These are phyloP conservation scores for Grigorovia humatica DNA, from an alignment of 805 yeast genomes.

Conservation along the genomic window DNA sequence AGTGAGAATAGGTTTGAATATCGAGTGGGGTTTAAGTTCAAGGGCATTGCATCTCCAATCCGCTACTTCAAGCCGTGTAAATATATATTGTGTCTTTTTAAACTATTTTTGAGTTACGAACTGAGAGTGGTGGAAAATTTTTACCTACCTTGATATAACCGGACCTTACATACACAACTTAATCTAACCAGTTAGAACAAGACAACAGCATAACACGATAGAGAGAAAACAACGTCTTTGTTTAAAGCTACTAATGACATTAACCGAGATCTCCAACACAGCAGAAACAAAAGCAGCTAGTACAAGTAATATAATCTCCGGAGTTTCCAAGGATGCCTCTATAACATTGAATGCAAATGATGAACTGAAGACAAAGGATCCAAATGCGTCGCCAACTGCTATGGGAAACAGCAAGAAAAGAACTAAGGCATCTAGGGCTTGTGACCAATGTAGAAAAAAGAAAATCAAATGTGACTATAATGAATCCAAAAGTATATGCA, in stretches of 20 bases:
- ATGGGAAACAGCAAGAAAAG: constrained; percentile 35
- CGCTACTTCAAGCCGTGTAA: no score
- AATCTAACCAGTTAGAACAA: no score
- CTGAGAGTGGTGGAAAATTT: no score
- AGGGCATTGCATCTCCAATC: background rate
- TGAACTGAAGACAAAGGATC: background rate
- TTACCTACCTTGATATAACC: no score
- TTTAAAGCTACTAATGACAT: background rate
- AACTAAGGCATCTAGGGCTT: constrained; percentile 68
- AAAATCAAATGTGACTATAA: constrained; percentile 64
- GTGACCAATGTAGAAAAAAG: constrained; percentile 70
- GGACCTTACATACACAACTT: no score
- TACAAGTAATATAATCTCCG: background rate
- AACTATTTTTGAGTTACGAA: no score
- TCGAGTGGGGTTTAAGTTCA: background rate
- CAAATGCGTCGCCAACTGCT: background rate
- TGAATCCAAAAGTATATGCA: constrained; percentile 43
- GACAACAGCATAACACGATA: background rate
- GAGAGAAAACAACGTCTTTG: background rate
- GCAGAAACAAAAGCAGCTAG: background rate
- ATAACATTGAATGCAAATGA: background rate
- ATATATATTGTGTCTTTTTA: no score
- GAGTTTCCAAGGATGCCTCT: background rate
- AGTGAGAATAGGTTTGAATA: background rate
- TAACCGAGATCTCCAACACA: background rate